Conservation (phyloP, 2,329 filamentous ascomycete genomes). For the Myriosclerotinia curreyana region DNA sequence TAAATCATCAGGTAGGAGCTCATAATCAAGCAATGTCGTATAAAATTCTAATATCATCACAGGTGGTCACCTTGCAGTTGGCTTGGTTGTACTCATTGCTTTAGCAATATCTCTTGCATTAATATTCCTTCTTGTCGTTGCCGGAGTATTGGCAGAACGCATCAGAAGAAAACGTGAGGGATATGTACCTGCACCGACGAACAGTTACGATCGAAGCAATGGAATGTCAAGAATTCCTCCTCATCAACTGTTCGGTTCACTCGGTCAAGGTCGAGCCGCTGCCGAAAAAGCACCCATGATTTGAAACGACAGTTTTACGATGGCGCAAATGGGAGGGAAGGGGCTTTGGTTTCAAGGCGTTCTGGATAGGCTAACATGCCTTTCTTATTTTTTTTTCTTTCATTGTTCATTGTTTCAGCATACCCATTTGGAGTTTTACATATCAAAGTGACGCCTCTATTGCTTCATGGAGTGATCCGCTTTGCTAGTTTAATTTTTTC, state of each 20-base stretch:
- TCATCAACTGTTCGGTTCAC: slow-evolving; percentile 46
- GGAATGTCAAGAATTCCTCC: slow-evolving; percentile 60
- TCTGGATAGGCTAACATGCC: slow-evolving; percentile 36
- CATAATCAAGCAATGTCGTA: slow-evolving; percentile 14
- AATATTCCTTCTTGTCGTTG: slow-evolving; percentile 73
- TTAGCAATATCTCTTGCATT: slow-evolving; percentile 74
- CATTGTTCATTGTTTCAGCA: slow-evolving; percentile 34
- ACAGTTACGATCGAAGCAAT: slow-evolving; percentile 57
- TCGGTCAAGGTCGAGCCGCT: slow-evolving; percentile 36
- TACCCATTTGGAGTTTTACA: slow-evolving; percentile 32
- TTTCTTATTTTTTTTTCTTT: slow-evolving; percentile 31
- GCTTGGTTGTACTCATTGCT: slow-evolving; percentile 76
- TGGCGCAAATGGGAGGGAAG: slow-evolving; percentile 30
- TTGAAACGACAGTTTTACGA: slow-evolving; percentile 31
- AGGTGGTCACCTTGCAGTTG: slow-evolving; percentile 63
- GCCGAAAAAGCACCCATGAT: slow-evolving; percentile 37
- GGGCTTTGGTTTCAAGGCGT: slow-evolving; percentile 32
- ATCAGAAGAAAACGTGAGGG: slow-evolving; percentile 74
- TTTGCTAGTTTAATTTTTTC: slow-evolving; percentile 17
- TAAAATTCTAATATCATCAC: slow-evolving; percentile 30
- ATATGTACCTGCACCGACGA: slow-evolving; percentile 73
- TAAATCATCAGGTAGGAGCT: slow-evolving; percentile 55
- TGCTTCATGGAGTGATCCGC: slow-evolving; percentile 14
- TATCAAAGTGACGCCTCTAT: slow-evolving; percentile 19
- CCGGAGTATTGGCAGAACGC: slow-evolving; percentile 72